Conservation (phyloP, 2,329 filamentous ascomycete species). For the Pyrenochaeta sp. region DNA sequence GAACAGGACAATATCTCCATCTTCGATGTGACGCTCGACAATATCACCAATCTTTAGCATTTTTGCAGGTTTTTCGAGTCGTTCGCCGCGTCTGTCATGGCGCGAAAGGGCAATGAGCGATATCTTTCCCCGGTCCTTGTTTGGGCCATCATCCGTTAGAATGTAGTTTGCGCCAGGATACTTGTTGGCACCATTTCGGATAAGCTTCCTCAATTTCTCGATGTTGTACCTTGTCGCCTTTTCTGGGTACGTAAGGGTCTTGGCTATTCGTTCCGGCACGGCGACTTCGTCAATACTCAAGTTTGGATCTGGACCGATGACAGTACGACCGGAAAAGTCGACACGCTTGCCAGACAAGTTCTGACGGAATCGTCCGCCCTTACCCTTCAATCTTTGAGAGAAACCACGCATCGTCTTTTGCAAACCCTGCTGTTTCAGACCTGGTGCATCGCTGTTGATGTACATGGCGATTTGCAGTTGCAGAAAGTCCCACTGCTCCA, state of each 20-base stretch:
- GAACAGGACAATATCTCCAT: slow-evolving; percentile 95
- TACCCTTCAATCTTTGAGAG: slow-evolving; percentile 94
- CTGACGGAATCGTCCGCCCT: slow-evolving; percentile 95
- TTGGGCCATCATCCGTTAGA: slow-evolving; percentile 64
- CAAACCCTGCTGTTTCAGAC: slow-evolving; percentile 85
- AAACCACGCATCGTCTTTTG: slow-evolving; percentile 92
- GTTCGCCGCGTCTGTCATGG: slow-evolving; percentile 58
- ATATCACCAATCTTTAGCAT: slow-evolving; percentile 83
- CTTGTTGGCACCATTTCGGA: slow-evolving; percentile 76
- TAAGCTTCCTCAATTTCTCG: slow-evolving; percentile 76
- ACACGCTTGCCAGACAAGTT: slow-evolving; percentile 98
- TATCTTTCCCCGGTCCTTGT: slow-evolving; percentile 68
- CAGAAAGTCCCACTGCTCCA: slow-evolving; percentile 98
- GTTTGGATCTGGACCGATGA: slow-evolving; percentile 97
- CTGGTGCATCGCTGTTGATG: slow-evolving; percentile 95
- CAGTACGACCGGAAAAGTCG: slow-evolving; percentile 95
- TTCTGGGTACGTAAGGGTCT: slow-evolving; percentile 95
- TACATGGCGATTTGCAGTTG: slow-evolving; percentile 97
- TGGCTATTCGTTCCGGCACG: slow-evolving; percentile 89
- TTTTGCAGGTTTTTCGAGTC: slow-evolving; percentile 74
- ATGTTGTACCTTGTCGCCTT: slow-evolving; percentile 85
- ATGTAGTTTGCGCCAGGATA: slow-evolving; percentile 92
- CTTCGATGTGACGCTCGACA: slow-evolving; percentile 93
- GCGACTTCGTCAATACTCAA: slow-evolving; percentile 92
- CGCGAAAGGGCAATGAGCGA: slow-evolving; percentile 67